These are phyloP conservation scores for Trichoderma koningii DNA, from an alignment of 2,329 filamentous ascomycete species.

Conservation along the genomic window DNA sequence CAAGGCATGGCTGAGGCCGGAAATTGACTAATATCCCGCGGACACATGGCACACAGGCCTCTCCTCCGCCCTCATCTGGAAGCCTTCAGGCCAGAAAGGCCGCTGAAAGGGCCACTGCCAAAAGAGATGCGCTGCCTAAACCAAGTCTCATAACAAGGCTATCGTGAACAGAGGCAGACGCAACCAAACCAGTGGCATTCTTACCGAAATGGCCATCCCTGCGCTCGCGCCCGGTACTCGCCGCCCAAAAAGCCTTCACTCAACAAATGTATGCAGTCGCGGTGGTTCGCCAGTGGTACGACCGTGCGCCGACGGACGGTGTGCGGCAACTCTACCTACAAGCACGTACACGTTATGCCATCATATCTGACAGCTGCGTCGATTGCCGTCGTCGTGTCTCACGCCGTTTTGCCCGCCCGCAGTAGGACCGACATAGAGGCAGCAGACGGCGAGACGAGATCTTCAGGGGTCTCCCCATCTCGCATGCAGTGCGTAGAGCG, in stretches of 20 bases:
- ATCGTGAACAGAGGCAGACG: not conserved
- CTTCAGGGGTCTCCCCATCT: constrained; percentile 21
- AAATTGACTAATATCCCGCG: constrained; percentile 5
- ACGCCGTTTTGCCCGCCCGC: constrained; percentile 7
- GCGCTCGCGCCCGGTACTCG: not conserved
- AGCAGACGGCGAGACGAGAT: not conserved
- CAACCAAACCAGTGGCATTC: not conserved
- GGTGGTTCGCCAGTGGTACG: not conserved
- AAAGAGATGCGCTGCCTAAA: not conserved
- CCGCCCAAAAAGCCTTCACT: not conserved
- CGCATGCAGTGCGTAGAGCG: constrained; percentile 15
- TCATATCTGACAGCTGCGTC: constrained; percentile 4
- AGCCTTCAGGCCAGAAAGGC: not conserved
- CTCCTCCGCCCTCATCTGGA: not conserved
- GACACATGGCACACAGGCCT: constrained; percentile 1
- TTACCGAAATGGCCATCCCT: constrained; percentile 2
- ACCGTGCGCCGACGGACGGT: not conserved
- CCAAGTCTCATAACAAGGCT: not conserved
- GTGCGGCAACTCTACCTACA: too few species aligned
- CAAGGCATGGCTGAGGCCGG: not conserved
- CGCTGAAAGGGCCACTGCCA: not conserved
- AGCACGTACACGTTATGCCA: not conserved
- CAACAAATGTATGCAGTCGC: not conserved
- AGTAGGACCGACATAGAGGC: constrained; percentile 20
- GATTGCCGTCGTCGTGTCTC: not conserved